These are phyloP conservation scores for Astrephomene gubernaculifera DNA, from an alignment of 139 green algal species.

Conservation along the genomic window DNA sequence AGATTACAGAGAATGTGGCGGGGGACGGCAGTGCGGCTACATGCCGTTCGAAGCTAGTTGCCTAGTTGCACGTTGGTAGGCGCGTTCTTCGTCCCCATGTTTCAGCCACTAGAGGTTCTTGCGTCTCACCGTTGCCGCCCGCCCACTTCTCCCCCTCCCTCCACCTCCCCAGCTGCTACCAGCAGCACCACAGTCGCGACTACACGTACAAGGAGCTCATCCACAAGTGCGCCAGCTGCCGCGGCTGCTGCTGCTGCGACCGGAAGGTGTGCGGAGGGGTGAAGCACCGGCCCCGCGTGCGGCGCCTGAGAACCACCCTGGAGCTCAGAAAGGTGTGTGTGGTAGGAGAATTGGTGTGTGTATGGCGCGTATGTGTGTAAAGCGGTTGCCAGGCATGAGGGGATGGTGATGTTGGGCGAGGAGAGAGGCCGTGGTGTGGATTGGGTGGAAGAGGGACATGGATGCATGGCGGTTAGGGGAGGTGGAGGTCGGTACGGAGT, in stretches of 20 bases:
- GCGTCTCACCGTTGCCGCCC: too few relatives aligned
- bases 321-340: neutral
- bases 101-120: too few relatives aligned
- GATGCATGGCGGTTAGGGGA: neutral
- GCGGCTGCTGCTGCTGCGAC: neutral
- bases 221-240: constrained; percentile 25
- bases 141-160: neutral
- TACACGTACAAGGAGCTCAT: neutral
- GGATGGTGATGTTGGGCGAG: neutral
- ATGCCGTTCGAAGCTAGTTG: neutral
- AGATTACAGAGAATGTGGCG: neutral
- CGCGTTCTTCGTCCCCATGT: neutral
- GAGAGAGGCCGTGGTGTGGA: neutral
- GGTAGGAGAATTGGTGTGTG: neutral
- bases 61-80: neutral
- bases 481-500: neutral
- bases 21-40: neutral
- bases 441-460: too few relatives aligned
- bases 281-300: neutral
- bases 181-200: too few relatives aligned
- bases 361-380: too few relatives aligned
- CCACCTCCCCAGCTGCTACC: neutral
- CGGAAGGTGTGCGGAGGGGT: too few relatives aligned
- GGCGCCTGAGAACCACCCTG: neutral
- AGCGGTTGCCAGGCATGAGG: neutral